Percentiles rank a stretch among this genome's conserved stretches.
Evolutionary conservation across 2,329 filamentous ascomycete genomes (phyloP).

Genomic region (Pseudogymnoascus sp.): DNA sequence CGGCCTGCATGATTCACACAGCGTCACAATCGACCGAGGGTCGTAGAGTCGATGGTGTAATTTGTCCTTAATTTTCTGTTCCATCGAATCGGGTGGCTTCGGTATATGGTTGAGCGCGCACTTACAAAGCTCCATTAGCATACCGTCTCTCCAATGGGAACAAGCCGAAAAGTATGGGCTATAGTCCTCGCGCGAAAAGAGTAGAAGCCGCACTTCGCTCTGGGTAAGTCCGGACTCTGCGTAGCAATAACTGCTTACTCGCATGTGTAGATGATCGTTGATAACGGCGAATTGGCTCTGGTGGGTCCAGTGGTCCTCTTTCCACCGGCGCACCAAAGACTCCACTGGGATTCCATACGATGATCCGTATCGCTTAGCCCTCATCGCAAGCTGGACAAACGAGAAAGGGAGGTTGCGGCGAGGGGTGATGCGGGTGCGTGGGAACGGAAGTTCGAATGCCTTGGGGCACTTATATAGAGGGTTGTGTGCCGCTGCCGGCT

Average conservation of each 20-base stretch:
- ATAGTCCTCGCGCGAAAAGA: slow-evolving; percentile 53
- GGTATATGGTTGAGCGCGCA: slow-evolving; percentile 52
- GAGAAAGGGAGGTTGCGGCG: slow-evolving; percentile 47
- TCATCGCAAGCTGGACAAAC: slow-evolving; percentile 48
- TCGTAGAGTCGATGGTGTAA: slow-evolving; percentile 25
- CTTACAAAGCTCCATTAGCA: slow-evolving; percentile 51
- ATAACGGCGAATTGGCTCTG: slow-evolving; percentile 45
- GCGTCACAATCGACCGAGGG: slow-evolving; percentile 37
- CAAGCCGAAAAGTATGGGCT: slow-evolving; percentile 54
- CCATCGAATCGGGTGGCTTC: slow-evolving; percentile 31
- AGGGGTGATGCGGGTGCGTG: slow-evolving; percentile 44
- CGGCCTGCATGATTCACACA: slow-evolving; percentile 47
- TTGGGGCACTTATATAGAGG: slow-evolving; percentile 49
- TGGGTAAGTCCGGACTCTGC: slow-evolving; percentile 42
- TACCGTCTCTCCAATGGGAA: slow-evolving; percentile 52
- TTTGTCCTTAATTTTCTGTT: slow-evolving; percentile 33
- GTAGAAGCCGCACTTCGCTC: slow-evolving; percentile 43
- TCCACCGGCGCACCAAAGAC: slow-evolving; percentile 43
- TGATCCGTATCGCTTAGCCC: slow-evolving; percentile 38
- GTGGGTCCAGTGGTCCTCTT: slow-evolving; percentile 43
- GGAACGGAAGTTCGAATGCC: slow-evolving; percentile 33
- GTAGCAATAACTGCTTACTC: slow-evolving; percentile 46
- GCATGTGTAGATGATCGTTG: slow-evolving; percentile 46
- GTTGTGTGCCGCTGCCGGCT: slow-evolving; percentile 44
- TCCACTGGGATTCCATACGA: slow-evolving; percentile 39